These are phyloP conservation scores for Ceratocystis diversiconidia DNA, from an alignment of 2,329 filamentous ascomycete genomes.

Conservation along the genomic window DNA sequence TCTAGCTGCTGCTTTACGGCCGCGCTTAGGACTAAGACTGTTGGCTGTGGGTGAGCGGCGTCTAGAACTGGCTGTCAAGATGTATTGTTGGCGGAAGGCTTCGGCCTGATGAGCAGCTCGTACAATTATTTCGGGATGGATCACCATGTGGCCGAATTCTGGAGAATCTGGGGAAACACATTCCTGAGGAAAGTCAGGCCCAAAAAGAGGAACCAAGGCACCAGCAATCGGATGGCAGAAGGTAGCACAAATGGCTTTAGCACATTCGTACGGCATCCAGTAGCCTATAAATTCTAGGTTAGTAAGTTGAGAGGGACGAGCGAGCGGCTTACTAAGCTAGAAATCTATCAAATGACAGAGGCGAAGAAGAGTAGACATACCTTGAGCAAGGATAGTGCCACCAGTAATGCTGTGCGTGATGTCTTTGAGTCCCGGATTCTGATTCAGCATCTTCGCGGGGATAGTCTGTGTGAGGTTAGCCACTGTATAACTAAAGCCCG, in stretches of 20 bases:
- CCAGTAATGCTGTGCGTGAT: constrained; percentile 92
- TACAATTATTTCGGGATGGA: constrained; percentile 41
- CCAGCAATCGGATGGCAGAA: constrained; percentile 78
- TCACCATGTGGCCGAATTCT: constrained; percentile 53
- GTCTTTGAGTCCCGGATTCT: constrained; percentile 71
- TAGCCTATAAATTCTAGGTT: constrained; percentile 50
- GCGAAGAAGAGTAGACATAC: constrained; percentile 32
- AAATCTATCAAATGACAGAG: constrained; percentile 5
- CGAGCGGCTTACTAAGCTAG: constrained; percentile 17
- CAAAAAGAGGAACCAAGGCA: constrained; percentile 82
- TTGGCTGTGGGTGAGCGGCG: constrained; percentile 6
- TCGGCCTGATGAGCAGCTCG: constrained; percentile 38
- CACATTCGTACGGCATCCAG: constrained; percentile 87
- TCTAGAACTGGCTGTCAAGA: constrained; percentile 1
- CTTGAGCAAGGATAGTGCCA: constrained; percentile 78
- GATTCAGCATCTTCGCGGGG: constrained; percentile 65
- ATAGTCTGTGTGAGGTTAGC: constrained; percentile 49
- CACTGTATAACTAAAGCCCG: not conserved
- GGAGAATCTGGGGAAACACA: constrained; percentile 53
- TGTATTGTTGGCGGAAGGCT: constrained; percentile 28
- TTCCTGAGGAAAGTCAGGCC: constrained; percentile 57
- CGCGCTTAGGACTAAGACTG: constrained; percentile 10
- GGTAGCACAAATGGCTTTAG: constrained; percentile 71
- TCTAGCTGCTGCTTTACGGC: not conserved
- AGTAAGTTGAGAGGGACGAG: not conserved